Percentiles rank a stretch among this genome's conserved stretches.
These are phyloP conservation scores for Malus hybrid DNA, from an alignment of 331 rosid species.

Conservation along the genomic window DNA sequence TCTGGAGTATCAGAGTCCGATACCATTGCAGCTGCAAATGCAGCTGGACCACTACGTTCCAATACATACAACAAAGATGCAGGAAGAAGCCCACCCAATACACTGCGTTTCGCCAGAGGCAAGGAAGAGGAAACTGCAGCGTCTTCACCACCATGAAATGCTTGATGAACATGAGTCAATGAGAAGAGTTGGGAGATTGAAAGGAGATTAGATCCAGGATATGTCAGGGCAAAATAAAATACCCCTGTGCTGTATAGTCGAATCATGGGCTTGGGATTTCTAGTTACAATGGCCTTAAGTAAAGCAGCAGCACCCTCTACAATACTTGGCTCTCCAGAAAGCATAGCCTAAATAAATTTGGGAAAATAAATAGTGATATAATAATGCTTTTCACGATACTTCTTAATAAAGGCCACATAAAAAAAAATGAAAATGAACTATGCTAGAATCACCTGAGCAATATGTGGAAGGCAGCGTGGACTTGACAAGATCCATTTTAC, in stretches of 20 bases:
- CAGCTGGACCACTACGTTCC: slow-evolving; percentile 98
- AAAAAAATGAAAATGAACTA: slow-evolving; percentile 3
- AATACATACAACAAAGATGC: slow-evolving; percentile 93
- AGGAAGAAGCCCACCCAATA: slow-evolving; percentile 96
- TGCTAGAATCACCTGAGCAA: slow-evolving; percentile 73
- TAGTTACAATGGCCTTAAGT: slow-evolving; percentile 85
- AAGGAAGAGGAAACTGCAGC: slow-evolving; percentile 96
- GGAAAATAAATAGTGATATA: background rate
- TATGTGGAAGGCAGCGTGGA: slow-evolving; percentile 94
- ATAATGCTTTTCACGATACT: background rate
- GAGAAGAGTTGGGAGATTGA: slow-evolving; percentile 88
- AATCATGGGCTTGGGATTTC: slow-evolving; percentile 97
- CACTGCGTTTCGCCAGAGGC: slow-evolving; percentile 98
- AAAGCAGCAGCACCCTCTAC: slow-evolving; percentile 93
- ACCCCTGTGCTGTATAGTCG: slow-evolving; percentile 94
- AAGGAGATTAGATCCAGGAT: slow-evolving; percentile 97
- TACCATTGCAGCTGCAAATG: slow-evolving; percentile 98
- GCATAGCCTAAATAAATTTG: slow-evolving; percentile 59
- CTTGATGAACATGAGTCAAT: slow-evolving; percentile 95
- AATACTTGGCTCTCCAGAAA: slow-evolving; percentile 95
- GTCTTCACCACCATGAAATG: slow-evolving; percentile 99
- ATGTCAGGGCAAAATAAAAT: slow-evolving; percentile 89
- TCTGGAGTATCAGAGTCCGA: slow-evolving; percentile 99
- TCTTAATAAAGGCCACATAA: background rate
- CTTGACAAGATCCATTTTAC: slow-evolving; percentile 96